phyloP scores from a whole-genome alignment of 305 asterid species.

The Ilex paraguariensis region DNA sequence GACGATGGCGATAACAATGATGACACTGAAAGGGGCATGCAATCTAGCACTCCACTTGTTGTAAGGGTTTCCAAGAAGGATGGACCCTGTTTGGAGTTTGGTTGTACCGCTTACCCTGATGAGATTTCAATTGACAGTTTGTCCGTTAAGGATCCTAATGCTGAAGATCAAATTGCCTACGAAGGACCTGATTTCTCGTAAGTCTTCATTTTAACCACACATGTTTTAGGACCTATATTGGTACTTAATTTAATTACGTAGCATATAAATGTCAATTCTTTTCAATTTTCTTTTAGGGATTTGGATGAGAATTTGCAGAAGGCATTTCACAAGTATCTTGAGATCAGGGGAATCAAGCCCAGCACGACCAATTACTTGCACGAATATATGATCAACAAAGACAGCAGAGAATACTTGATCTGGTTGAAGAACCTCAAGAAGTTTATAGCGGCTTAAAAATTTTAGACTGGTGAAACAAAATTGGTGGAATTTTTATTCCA shows the following conservation, averaged over 20 bases:
- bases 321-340: slow-evolving; percentile 86
- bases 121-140: slow-evolving; percentile 61
- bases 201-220: slow-evolving; percentile 13
- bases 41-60: slow-evolving; percentile 52
- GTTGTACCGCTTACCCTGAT: slow-evolving; percentile 63
- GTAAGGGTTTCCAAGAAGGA: slow-evolving; percentile 58
- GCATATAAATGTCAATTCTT: not conserved
- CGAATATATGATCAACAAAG: slow-evolving; percentile 74
- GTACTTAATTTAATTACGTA: not conserved
- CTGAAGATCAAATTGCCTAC: slow-evolving; percentile 66
- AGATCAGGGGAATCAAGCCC: slow-evolving; percentile 76
- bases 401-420: slow-evolving; percentile 48
- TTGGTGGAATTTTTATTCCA: too few relatives aligned
- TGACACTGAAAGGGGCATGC: slow-evolving; percentile 22
- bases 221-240: too few relatives aligned
- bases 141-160: slow-evolving; percentile 47
- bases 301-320: slow-evolving; percentile 92
- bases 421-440: slow-evolving; percentile 75
- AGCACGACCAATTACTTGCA: slow-evolving; percentile 77
- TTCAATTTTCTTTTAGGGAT: slow-evolving; percentile 38
- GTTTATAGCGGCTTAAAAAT: slow-evolving; percentile 43
- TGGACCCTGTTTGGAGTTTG: slow-evolving; percentile 66
- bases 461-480: too few relatives aligned
- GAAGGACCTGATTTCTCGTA: slow-evolving; percentile 84
- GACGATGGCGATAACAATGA: not conserved